Base-by-base conservation (phyloP, 2,329 filamentous ascomycete genomes). In the Fusarium coicis region DNA sequence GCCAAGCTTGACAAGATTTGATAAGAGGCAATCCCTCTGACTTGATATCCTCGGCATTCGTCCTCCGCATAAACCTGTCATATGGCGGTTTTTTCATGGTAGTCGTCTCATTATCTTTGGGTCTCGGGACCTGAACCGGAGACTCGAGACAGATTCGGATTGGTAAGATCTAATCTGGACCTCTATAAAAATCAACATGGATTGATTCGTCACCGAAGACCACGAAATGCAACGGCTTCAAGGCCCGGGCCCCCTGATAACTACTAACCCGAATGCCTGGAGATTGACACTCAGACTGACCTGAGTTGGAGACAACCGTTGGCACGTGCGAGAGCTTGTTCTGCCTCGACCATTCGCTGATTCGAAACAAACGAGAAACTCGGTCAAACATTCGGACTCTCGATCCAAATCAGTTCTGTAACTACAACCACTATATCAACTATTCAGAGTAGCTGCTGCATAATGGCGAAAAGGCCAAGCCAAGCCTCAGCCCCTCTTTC, bases 251-350 rank as follows among this genome's bases (percentile, higher is more conserved):
- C 62, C 70, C 70, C 47, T 70, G 65, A 56, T 56, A 71, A 56
- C 63, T 37, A 56, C 63, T 37, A 47, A 26, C 28, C 34, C 58
- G 50, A 59, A 69, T 57, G 65, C 66, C 52, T 69, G 64, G 49
- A 63, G 26, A 57, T 28, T 57, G 50, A 54, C 34, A 54, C 19
- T 28, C 23, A 47, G 54, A 36, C n/a, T 57, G 54, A n/a, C 54
- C 55, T 57, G 23, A 42, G 37, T 64, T 68, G 36, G 52, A 69
- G 66, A 49, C 66, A 64, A 70, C 66, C 52, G 63, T 63, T 75
- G 74, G 74, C 74, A 76, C 73, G 74, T 77, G 73, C 73, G 64
- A 71, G 71, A 74, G 66, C 73, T 76, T 70, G 74, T 66, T 57
- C 46, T 61, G 46, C 43, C 63, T 50, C 28, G 32, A 52, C 55